phyloP scores from a whole-genome alignment of 306 rosid genomes.

The Geum urbanum region DNA sequence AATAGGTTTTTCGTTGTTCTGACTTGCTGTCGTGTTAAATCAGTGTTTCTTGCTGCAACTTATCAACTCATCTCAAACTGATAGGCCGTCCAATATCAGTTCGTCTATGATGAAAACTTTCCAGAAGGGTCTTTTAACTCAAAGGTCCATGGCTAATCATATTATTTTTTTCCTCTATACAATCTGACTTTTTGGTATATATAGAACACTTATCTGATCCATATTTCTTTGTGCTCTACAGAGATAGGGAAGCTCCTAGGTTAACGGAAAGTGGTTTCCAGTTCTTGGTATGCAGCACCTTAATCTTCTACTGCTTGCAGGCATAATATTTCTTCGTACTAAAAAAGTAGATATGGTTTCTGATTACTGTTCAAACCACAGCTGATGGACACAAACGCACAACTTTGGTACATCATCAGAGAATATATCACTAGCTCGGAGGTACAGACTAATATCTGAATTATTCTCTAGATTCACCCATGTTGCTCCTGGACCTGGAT shows the following conservation, averaged over 20 bases:
- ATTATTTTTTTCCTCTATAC: slow-evolving; percentile 2
- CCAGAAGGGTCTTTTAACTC: slow-evolving; percentile 83
- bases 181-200: not conserved
- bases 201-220: slow-evolving; percentile 17
- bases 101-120: slow-evolving; percentile 86
- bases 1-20: slow-evolving; percentile 27
- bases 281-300: slow-evolving; percentile 76
- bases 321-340: slow-evolving; percentile 15
- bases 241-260: slow-evolving; percentile 84
- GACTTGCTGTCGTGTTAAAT: slow-evolving; percentile 45
- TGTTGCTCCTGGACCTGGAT: not conserved
- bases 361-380: slow-evolving; percentile 40
- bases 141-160: slow-evolving; percentile 50
- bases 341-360: slow-evolving; percentile 13
- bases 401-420: slow-evolving; percentile 94
- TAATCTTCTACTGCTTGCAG: slow-evolving; percentile 23
- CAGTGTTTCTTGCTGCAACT: slow-evolving; percentile 95
- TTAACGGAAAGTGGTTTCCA: slow-evolving; percentile 96
- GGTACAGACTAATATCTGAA: slow-evolving; percentile 39
- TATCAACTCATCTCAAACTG: slow-evolving; percentile 73
- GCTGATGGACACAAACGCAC: slow-evolving; percentile 99
- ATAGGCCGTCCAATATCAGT: slow-evolving; percentile 68
- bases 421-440: slow-evolving; percentile 93
- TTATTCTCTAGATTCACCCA: not conserved
- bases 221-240: slow-evolving; percentile 25